Percentiles rank a stretch among this genome's conserved stretches.
phyloP scores from a whole-genome alignment of 2,329 filamentous ascomycete genomes.

The Penicillium sp. region DNA sequence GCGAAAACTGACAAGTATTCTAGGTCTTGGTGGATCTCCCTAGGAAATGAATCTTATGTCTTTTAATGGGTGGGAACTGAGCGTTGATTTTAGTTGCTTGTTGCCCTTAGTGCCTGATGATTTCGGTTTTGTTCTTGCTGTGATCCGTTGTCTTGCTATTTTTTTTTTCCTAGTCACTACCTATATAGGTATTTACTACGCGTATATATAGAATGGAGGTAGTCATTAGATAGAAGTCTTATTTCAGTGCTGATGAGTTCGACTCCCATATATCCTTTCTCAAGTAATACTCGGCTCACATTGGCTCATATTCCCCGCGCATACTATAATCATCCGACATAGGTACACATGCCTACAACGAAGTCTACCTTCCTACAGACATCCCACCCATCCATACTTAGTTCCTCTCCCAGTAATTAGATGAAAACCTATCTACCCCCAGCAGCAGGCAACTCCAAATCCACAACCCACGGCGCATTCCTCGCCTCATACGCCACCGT shows the following conservation, averaged over 20 bases:
- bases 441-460: constrained; percentile 49
- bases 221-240: neutral
- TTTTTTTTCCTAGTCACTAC: neutral
- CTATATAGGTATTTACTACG: neutral
- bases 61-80: neutral
- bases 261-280: too few species aligned
- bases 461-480: constrained; percentile 58
- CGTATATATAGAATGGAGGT: neutral
- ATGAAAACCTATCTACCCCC: neutral
- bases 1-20: neutral
- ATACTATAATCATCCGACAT: too few species aligned
- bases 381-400: too few species aligned
- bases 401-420: too few species aligned
- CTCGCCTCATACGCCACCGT: constrained; percentile 48
- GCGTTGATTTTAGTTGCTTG: neutral
- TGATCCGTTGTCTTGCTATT: neutral
- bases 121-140: neutral
- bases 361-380: too few species aligned
- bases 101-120: neutral
- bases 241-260: too few species aligned
- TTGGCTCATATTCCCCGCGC: too few species aligned
- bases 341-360: too few species aligned
- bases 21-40: constrained; percentile 15
- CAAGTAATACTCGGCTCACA: too few species aligned
- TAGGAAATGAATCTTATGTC: neutral